Base-by-base conservation (phyloP, 371 early-diverging fungal genomes). In the Thermomucor indicae-seudaticae region DNA sequence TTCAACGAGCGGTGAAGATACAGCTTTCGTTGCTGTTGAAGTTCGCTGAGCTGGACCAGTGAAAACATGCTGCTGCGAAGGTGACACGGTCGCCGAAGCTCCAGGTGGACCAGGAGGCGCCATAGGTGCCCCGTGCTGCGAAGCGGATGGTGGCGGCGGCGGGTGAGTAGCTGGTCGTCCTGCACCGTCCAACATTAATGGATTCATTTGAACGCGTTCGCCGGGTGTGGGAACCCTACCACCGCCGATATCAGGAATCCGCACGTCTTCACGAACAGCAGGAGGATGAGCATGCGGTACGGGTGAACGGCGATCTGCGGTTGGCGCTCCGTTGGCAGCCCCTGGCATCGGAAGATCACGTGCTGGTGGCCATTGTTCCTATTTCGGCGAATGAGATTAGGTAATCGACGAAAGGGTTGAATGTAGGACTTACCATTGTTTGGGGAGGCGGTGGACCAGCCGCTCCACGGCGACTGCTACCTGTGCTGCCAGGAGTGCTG, bases 221-320 rank as follows among this genome's bases (percentile, higher is more conserved):
- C 67, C 60, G n/a, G n/a, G n/a, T n/a, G n/a, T n/a, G n/a, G n/a
- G n/a, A n/a, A n/a, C n/a, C n/a, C n/a, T n/a, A n/a, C n/a, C n/a
- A n/a, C n/a, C n/a, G n/a, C n/a, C n/a, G 48, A 73, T 73, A 45
- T 75, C 72, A 4, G 75, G 70, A 53, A 75, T 71, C 23, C 72
- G 65, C 1, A 70, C 63, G 42, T 70, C 68, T 47, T 70, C 74
- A 32, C 67, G 64, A 35, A 44, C 25, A 32, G 51, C 42, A 24
- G 53, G 48, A 6, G 27, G 44, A 40, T 64, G n/a, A 69, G 19
- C 62, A 55, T 5, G 56, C 64, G 41, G 73, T 59, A 41, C 32
- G 19, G 54, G 47, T 19, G 54, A 51, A 43, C 25, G 70, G 64
- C 28, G 64, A 53, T 54, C 65, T 57, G 22, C 49, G 31, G 23